Base-by-base conservation (phyloP, 1,139 yeast species). In the Taiozyma sp. region DNA sequence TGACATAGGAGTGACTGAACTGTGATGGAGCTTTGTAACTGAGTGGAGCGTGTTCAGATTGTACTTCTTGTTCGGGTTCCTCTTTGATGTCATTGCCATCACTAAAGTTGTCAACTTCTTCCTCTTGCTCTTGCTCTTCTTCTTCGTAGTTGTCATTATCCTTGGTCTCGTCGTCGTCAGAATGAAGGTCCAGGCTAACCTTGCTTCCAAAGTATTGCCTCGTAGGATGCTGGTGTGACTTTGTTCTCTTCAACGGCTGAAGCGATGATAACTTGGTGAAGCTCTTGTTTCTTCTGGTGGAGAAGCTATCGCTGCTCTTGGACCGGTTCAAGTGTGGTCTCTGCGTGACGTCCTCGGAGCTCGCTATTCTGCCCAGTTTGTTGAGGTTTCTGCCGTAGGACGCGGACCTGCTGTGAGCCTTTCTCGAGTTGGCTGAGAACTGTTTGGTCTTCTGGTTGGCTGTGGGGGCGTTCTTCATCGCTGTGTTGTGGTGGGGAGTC, bases 31-130 rank as follows among this genome's bases (percentile, higher is more conserved):
- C 53, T 24, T 53, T 56, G 42, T 61, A 61, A 40, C 62, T 60
- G 14, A 61, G 44, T 2, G 28, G 43, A 4, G 29, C 19, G 30
- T 40, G 43, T 40, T 40, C 6, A n/a, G 16, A 4, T 5, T 37
- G 24, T 13, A 2, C 1, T 26, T 21, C 41, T 19, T 37, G 35
- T n/a, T 32, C 35, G 3, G 35, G 41, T 9, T 19, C 41, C 41
- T 37, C 41, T 37, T 19, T 37, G 14, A 37, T 35, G 13, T 42
- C 47, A 13, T 44, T 24, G 24, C 66, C 76, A 43, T 71, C 74
- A 48, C 69, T 68, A 21, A 68, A 66, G 19, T 64, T 68, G 7
- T 68, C 74, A 26, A 69, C 72, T 37, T 66, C 71, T 42, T 68
- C 74, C 13, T 66, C 68, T 5, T 47, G 52, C 3, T 65, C 71